Evolutionary conservation across 2,329 filamentous ascomycete species (phyloP).

Genomic region (Trichoderma arundinaceum): DNA sequence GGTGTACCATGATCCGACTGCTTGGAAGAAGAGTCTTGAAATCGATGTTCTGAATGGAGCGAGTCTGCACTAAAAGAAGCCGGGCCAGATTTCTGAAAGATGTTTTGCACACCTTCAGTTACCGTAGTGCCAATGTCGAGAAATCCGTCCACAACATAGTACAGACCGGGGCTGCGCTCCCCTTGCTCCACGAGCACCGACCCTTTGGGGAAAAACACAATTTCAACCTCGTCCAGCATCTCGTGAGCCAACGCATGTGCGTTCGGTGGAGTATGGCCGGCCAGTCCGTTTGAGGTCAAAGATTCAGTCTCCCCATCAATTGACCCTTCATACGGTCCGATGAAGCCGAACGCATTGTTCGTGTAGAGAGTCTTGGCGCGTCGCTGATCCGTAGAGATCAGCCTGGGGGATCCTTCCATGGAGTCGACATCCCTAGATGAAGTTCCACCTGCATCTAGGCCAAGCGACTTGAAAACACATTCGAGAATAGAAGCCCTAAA

Average conservation of each 20-base stretch:
- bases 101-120: conserved; percentile 43
- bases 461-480: conserved; percentile 94
- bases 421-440: conserved; percentile 72
- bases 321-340: conserved; percentile 78
- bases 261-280: conserved; percentile 65
- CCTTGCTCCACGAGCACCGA: conserved; percentile 95
- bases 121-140: conserved; percentile 85
- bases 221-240: conserved; percentile 89
- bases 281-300: conserved; percentile 71
- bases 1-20: background rate
- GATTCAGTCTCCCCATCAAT: conserved; percentile 87
- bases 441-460: conserved; percentile 72
- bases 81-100: conserved; percentile 41
- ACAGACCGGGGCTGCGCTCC: conserved; percentile 92
- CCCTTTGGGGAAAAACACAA: conserved; percentile 95
- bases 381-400: conserved; percentile 82
- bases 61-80: conserved; percentile 35
- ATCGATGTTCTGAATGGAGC: conserved; percentile 23
- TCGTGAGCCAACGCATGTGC: conserved; percentile 74
- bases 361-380: conserved; percentile 77
- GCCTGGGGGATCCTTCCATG: conserved; percentile 80
- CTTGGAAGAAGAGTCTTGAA: conserved; percentile 37
- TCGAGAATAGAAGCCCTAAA: conserved; percentile 91
- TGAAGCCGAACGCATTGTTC: conserved; percentile 83
- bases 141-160: conserved; percentile 98